These are phyloP conservation scores for Dioszegia aurantiaca DNA, from an alignment of 768 basidiomycete species.

Conservation along the genomic window DNA sequence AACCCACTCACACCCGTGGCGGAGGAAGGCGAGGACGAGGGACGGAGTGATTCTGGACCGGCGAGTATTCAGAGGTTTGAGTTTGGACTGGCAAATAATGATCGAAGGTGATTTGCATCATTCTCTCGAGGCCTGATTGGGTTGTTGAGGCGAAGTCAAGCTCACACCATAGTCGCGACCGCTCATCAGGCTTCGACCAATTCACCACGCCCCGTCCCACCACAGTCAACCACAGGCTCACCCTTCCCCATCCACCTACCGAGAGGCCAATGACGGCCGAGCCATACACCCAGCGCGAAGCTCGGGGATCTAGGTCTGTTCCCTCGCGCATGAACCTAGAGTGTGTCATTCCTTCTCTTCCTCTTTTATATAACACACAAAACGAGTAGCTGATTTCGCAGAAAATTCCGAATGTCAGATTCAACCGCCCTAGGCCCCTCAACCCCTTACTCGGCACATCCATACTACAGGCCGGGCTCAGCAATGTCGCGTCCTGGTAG, in stretches of 20 bases:
- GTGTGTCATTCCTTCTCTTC: background rate
- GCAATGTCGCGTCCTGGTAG: background rate
- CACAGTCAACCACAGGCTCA: constrained; percentile 8
- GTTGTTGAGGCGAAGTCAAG: background rate
- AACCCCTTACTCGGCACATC: background rate
- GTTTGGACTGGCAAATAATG: background rate
- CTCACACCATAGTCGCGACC: background rate
- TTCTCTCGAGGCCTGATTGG: background rate
- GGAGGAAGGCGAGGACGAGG: constrained; percentile 8
- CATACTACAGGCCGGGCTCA: background rate
- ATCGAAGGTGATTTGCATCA: background rate
- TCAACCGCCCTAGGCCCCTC: background rate
- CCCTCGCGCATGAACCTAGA: constrained; percentile 2
- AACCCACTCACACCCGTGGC: constrained; percentile 7
- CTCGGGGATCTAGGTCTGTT: constrained; percentile 1
- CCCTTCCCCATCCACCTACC: background rate
- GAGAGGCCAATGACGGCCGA: constrained; percentile 9
- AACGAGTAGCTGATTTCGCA: constrained; percentile 1
- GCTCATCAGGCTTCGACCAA: background rate
- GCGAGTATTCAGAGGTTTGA: constrained; percentile 10
- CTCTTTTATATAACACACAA: no score
- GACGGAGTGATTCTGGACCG: constrained; percentile 9
- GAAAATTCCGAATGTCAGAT: background rate
- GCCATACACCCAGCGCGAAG: background rate
- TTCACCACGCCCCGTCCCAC: background rate